Evolutionary conservation across 208 protist species (phyloP).

Genomic region (Cochliopodium minus): DNA sequence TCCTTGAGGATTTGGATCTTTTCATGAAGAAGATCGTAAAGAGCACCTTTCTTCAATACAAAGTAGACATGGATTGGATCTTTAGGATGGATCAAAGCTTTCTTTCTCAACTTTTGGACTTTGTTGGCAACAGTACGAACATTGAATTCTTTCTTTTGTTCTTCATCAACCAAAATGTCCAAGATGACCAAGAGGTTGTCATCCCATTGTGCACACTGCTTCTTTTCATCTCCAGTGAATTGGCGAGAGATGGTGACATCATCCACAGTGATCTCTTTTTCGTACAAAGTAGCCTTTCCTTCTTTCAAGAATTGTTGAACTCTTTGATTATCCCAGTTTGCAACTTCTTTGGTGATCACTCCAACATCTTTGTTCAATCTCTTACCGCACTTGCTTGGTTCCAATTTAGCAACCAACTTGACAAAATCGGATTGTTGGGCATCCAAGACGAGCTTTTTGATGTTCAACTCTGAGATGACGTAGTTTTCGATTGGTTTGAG

Average conservation of each 20-base stretch:
- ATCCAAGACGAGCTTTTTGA: conserved; percentile 52
- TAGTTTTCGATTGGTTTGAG: conserved; percentile 49
- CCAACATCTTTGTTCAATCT: neutral
- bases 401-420: conserved; percentile 20
- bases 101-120: conserved; percentile 89
- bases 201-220: conserved; percentile 62
- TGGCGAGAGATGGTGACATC: conserved; percentile 62
- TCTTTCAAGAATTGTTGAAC: neutral
- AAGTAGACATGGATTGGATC: conserved; percentile 1
- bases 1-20: no score
- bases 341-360: neutral
- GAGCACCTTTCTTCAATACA: neutral
- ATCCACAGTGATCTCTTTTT: conserved; percentile 44
- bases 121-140: conserved; percentile 75
- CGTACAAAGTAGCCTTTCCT: conserved; percentile 32
- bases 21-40: no score
- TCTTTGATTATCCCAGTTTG: neutral
- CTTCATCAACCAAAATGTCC: conserved; percentile 48
- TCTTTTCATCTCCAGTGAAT: conserved; percentile 50
- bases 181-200: conserved; percentile 64
- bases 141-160: conserved; percentile 57
- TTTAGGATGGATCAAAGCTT: conserved; percentile 42
- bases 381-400: conserved; percentile 13
- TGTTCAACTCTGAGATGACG: conserved; percentile 73
- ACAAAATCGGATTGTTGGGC: conserved; percentile 46